Conservation (phyloP, 345 rosid genomes). For the Bruguiera parviflora region DNA sequence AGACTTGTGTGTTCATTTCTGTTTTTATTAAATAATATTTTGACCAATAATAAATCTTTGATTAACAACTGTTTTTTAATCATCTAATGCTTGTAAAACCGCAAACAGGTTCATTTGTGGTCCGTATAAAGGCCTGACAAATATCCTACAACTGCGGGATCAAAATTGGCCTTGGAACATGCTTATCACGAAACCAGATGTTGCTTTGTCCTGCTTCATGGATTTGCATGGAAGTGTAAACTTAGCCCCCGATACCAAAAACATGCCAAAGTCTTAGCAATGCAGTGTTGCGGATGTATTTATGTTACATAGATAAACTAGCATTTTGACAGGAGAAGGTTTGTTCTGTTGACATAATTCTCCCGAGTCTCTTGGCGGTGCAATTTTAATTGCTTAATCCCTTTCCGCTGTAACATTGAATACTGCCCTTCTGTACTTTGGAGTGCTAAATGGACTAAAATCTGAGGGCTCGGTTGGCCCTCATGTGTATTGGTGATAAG, state of each 20-base stretch:
- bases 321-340: neutral
- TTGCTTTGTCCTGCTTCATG: neutral
- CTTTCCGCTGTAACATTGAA: no score
- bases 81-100: neutral
- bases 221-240: slow-evolving; percentile 8
- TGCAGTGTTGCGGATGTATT: no score
- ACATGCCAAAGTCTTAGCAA: neutral
- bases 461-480: no score
- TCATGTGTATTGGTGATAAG: no score
- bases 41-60: neutral
- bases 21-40: neutral
- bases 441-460: no score
- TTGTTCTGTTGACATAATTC: neutral
- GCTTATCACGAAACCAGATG: neutral
- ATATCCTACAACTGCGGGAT: neutral
- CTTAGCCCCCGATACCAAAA: neutral
- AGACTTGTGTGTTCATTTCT: no score
- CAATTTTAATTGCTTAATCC: no score
- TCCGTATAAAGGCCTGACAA: slow-evolving; percentile 75
- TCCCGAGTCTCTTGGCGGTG: no score
- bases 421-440: no score
- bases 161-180: slow-evolving; percentile 4
- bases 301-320: neutral
- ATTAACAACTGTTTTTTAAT: neutral
- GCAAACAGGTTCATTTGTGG: slow-evolving; percentile 72